Evolutionary conservation across 169 alveolate species (phyloP), one percentile per base, ranked within the genome.

Genomic region (Plasmodium gallinaceum): DNA sequence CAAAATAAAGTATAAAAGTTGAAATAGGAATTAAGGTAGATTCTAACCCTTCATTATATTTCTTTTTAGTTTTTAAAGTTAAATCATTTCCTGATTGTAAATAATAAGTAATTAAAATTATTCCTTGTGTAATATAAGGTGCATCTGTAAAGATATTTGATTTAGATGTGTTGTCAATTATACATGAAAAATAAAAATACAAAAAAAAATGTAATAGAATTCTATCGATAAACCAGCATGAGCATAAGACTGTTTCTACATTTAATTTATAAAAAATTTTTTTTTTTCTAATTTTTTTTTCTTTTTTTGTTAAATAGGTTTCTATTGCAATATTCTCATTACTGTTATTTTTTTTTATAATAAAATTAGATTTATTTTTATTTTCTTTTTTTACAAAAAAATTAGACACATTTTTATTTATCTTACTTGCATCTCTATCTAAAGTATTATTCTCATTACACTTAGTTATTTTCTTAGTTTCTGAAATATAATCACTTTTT

Each of bases 51-150:
- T 60, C 68, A 14, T 42, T 16, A 65, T 70, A 86, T 64, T 60
- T 70, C n/a, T 32, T 52, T 24, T 86, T 60, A 10, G 37, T 52
- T 26, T 72, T 64, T 42, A 72, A 62, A 9, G 92, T 71, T 60
- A 86, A 24, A 70, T 86, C 92, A 64, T 86, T 86, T n/a, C 92
- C 92, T 0, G 88, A 46, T 46, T 70, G 88, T n/a, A 86, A 65
- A 65, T 86, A 86, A 71, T 86, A 46, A 1, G 57, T 54, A 14
- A 71, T 54, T n/a, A 86, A 64, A 12, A 86, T 43, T 18, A 86
- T 71, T 14, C 88, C 92, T 73, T 86, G 92, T 26, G 60, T 70
- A 20, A 86, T 71, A 60, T 69, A 86, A 8, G 92, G 92, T 12
- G 68, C n/a, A 52, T 86, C 92, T 14, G 68, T 10, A 71, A 24